Evolutionary conservation across 2,329 filamentous ascomycete genomes (phyloP).

Genomic region (Colletotrichum ledebouriae): DNA sequence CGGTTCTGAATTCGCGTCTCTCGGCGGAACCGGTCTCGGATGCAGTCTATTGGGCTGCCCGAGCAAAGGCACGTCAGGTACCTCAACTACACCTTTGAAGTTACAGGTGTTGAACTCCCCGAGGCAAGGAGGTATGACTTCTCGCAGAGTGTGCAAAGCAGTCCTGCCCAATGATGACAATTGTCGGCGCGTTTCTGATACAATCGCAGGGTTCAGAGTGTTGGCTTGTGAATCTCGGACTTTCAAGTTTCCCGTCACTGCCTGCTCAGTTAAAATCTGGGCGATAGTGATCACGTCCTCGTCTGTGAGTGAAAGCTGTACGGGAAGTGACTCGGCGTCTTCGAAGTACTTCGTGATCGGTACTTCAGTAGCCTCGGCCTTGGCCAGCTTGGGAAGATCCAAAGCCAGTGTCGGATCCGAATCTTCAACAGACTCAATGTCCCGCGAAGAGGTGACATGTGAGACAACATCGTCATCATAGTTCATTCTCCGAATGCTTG

Average conservation of each 20-base stretch:
- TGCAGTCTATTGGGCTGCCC: conserved; percentile 67
- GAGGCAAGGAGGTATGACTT: conserved; percentile 60
- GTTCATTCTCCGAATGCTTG: conserved; percentile 57
- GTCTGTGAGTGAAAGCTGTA: conserved; percentile 63
- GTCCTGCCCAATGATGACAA: conserved; percentile 59
- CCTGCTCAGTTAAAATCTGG: conserved; percentile 80
- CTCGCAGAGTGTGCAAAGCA: conserved; percentile 63
- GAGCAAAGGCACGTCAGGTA: conserved; percentile 55
- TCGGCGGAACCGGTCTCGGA: conserved; percentile 59
- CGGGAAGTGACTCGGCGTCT: conserved; percentile 67
- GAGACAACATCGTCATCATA: conserved; percentile 68
- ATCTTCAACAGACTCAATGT: conserved; percentile 62
- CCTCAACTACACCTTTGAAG: conserved; percentile 38
- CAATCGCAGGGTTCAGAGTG: conserved; percentile 43
- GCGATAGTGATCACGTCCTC: conserved; percentile 76
- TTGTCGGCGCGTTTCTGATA: conserved; percentile 55
- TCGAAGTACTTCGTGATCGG: conserved; percentile 69
- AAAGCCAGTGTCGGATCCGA: conserved; percentile 61
- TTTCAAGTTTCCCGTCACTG: conserved; percentile 62
- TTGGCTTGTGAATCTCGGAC: conserved; percentile 38
- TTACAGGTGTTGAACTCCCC: conserved; percentile 47
- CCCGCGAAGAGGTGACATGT: conserved; percentile 64
- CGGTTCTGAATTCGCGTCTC: conserved; percentile 59
- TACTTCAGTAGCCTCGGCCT: conserved; percentile 62
- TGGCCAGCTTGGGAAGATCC: conserved; percentile 64